Base-by-base conservation (phyloP, 345 rosid species). In the Erucastrum elatum region DNA sequence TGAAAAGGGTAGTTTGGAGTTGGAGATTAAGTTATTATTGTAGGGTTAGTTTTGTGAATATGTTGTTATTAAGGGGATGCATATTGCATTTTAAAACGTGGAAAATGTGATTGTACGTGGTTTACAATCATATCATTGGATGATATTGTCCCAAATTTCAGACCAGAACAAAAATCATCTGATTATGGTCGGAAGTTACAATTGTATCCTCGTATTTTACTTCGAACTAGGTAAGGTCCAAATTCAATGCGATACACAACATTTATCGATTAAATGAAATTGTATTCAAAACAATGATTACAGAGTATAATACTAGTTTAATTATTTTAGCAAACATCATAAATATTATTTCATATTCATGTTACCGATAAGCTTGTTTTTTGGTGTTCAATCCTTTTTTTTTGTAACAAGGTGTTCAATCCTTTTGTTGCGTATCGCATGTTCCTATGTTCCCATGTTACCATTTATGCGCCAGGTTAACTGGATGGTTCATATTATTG, bases 1-100 rank as follows among this genome's bases (percentile, higher is more conserved):
- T 89, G 3, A 85, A 21, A 21, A 82, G 79, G 84, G 71, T 71
- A 82, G 69, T 79, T 67, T 79, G 27, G 78, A 63, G n/a, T 67
- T 79, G 27, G 78, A 63, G n/a, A 59, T 73, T 60, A 73, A 78
- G 62, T 17, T 64, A 56, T 26, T 70, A 25, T 64, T 56, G 58
- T 56, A 65, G 70, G 66, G 77, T 46, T 59, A 78, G 44, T 49
- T 58, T 41, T 78, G 78, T 78, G n/a, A 81, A 84, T 84, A 81
- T 74, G 49, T 74, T 37, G 68, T 37, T 62, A 44, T 75, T 37
- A 39, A 58, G 11, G 67, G 67, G 61, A 60, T 66, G 72, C 78
- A 68, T 17, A 68, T 76, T 68, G 62, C 78, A 66, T 55, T 55
- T 26, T 35, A 49, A 26, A 66, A 75, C 65, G 72, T 75, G 65